These are phyloP conservation scores for Yamadazyma siamensis DNA, from an alignment of 1,139 yeast species.

Conservation along the genomic window DNA sequence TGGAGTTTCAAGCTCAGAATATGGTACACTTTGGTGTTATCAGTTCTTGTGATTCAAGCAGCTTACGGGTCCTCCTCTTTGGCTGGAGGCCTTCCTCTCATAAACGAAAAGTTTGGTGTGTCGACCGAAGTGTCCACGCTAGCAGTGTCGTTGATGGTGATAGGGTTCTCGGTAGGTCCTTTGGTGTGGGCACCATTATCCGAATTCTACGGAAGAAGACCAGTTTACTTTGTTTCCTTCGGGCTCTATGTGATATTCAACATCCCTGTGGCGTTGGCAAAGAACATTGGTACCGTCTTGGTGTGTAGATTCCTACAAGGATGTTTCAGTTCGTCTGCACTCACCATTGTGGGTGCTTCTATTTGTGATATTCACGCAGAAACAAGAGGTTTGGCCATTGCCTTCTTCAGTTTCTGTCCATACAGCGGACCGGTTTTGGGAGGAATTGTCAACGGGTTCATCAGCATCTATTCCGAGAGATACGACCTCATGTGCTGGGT, in stretches of 20 bases:
- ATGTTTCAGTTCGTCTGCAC: conserved; percentile 79
- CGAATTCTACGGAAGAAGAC: conserved; percentile 82
- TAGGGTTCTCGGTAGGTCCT: conserved; percentile 88
- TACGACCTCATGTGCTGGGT: conserved; percentile 81
- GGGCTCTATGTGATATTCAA: conserved; percentile 74
- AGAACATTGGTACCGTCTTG: conserved; percentile 75
- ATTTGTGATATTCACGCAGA: conserved; percentile 81
- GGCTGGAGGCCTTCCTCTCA: conserved; percentile 75
- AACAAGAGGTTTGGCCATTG: conserved; percentile 85
- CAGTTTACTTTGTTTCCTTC: conserved; percentile 76
- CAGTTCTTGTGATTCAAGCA: conserved; percentile 74
- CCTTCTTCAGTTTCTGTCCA: conserved; percentile 88
- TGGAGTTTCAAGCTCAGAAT: conserved; percentile 64
- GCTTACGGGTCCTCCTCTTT: conserved; percentile 90
- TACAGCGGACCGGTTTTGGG: conserved; percentile 92
- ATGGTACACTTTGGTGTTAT: conserved; percentile 63
- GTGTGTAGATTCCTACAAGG: conserved; percentile 86
- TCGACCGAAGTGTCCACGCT: conserved; percentile 75
- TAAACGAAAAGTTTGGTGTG: conserved; percentile 62
- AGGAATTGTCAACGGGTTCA: conserved; percentile 86
- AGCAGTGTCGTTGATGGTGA: conserved; percentile 80
- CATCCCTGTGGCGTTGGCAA: conserved; percentile 85
- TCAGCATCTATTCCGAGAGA: conserved; percentile 64
- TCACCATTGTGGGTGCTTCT: conserved; percentile 86
- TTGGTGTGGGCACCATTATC: conserved; percentile 87